Base-by-base conservation (phyloP, 1,284 basidiomycete species). In the Tylopilus sp. region DNA sequence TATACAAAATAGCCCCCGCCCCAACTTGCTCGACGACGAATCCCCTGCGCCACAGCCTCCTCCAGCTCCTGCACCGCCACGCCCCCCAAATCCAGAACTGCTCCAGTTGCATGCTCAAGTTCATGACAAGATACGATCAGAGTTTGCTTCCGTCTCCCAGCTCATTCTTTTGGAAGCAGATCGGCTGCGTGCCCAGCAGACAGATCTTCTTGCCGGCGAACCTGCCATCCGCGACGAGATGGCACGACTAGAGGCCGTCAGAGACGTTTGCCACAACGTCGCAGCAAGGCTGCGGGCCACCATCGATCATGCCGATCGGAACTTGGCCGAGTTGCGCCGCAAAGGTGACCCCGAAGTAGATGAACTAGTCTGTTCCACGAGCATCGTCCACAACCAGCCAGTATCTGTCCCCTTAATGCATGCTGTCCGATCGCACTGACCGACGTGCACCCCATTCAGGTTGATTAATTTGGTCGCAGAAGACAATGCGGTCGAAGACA, bases 401-500 rank as follows among this genome's bases (percentile, higher is more conserved):
- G 89, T 81, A 26, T 53, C 47, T 28, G 50, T 50, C 56, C 39
- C 51, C 26, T 10, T 50, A 33, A 51, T 53, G 25, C 50, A 25
- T 36, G 14, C 43, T n/a, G 13, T 54, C 17, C 50, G 56, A 53
- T 17, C 49, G 20, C 33, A 42, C 57, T 68, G 25, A 63, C 55
- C 44, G 37, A 32, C 43, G 24, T 49, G 36, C n/a, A 20, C 32
- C 40, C 43, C 24, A 19, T 42, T 47, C 67, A 98, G 95, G 72
- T 76, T 99, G 24, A 85, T 98, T 60, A 92, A 97, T 68, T 79
- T 99, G 22, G 88, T 98, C 8, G 94, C 97, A n/a, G 97, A 99
- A 70, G 97, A 99, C 71, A 94, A 95, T 63, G 94, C 96, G 0
- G 93, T 99, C 63, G 94, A 98, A 71, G 97, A 99, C 72, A 96